These are phyloP conservation scores for Calonectria hawksworthii DNA, from an alignment of 2,329 filamentous ascomycete genomes.

Conservation along the genomic window DNA sequence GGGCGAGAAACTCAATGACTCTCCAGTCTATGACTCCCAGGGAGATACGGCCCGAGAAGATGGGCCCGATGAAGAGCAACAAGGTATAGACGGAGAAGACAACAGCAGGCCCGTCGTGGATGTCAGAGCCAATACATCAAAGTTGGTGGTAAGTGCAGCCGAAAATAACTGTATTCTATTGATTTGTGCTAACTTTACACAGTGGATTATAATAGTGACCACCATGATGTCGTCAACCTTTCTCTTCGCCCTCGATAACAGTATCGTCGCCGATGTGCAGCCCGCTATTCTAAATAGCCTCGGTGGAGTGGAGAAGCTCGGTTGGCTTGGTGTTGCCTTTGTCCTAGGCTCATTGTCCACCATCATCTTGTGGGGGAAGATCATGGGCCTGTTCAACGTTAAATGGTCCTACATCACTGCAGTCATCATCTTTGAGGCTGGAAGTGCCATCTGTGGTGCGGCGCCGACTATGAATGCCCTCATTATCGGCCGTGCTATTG, in stretches of 20 bases:
- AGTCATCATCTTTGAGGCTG: constrained; percentile 42
- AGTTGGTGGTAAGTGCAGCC: background rate
- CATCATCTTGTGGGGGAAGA: background rate
- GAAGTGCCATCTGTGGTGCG: constrained; percentile 54
- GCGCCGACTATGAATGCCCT: constrained; percentile 57
- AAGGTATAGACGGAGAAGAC: background rate
- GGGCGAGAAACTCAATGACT: too few relatives aligned
- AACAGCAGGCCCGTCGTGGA: background rate
- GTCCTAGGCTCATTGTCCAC: background rate
- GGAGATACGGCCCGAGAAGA: background rate
- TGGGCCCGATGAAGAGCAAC: background rate
- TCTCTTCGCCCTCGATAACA: background rate
- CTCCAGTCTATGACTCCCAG: background rate
- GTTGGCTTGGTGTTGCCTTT: constrained; percentile 5
- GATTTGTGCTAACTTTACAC: too few relatives aligned
- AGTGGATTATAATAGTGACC: background rate
- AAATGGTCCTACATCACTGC: background rate
- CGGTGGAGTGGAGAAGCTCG: background rate
- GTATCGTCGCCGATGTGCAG: background rate
- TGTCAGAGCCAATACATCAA: background rate
- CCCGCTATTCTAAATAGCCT: background rate
- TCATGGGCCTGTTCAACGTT: background rate
- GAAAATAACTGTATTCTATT: too few relatives aligned
- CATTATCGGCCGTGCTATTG: constrained; percentile 59
- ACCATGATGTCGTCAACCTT: constrained; percentile 1